Evolutionary conservation across 164 flowering plant genomes (phyloP).

Genomic region (grape (Vitis vinifera)): DNA sequence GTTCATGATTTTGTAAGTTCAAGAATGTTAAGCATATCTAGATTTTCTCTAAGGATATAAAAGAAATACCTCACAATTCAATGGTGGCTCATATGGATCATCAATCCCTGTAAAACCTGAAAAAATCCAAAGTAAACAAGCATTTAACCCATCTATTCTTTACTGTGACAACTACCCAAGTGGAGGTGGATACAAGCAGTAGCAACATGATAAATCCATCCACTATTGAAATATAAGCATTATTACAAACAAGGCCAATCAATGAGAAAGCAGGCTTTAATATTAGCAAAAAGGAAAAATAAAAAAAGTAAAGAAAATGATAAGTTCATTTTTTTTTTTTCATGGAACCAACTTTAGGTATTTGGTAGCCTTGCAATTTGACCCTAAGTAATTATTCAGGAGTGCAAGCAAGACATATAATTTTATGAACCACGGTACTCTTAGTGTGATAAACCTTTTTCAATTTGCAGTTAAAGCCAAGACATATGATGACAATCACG

Average conservation of each 20-base stretch:
- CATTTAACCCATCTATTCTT: background rate
- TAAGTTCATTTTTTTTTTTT: no score
- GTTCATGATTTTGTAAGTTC: background rate
- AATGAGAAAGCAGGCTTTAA: no score
- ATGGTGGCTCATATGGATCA: slow-evolving; percentile 55
- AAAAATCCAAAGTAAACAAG: background rate
- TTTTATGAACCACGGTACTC: no score
- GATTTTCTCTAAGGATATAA: background rate
- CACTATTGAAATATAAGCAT: background rate
- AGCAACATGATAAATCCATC: background rate
- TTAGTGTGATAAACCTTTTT: no score
- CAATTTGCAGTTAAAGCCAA: no score
- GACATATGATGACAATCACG: no score
- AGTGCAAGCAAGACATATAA: no score
- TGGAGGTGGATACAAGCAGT: background rate
- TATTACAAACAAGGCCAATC: no score
- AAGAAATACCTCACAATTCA: slow-evolving; percentile 36
- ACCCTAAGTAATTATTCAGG: no score
- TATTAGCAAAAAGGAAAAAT: background rate
- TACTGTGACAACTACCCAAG: background rate
- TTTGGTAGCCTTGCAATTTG: no score
- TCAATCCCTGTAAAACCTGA: slow-evolving; percentile 55
- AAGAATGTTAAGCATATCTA: background rate
- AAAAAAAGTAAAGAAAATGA: background rate
- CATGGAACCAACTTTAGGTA: background rate